These are phyloP conservation scores for Actinomortierella wolfii DNA, from an alignment of 371 early-diverging fungal genomes.

Conservation along the genomic window DNA sequence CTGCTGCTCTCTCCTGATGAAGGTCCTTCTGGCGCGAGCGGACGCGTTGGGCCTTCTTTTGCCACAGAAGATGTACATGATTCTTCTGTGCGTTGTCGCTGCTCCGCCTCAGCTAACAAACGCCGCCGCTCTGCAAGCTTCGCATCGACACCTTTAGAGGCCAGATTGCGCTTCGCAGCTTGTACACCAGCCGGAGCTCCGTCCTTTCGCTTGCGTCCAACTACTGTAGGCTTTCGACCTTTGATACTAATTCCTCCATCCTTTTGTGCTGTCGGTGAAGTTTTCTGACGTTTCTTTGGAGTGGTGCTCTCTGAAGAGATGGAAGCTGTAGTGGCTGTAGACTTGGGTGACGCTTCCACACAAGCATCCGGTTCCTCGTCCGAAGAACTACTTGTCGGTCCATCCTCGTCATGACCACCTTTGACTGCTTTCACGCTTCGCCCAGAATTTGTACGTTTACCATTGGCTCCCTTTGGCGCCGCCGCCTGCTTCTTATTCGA, in stretches of 20 bases:
- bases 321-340: not conserved
- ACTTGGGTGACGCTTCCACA: slow-evolving; percentile 40
- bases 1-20: slow-evolving; percentile 3
- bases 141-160: slow-evolving; percentile 24
- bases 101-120: slow-evolving; percentile 7
- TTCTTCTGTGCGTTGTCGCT: not conserved
- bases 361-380: slow-evolving; percentile 42
- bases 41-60: slow-evolving; percentile 2
- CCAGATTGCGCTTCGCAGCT: slow-evolving; percentile 31
- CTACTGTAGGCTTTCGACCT: slow-evolving; percentile 4
- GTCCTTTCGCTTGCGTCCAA: slow-evolving; percentile 2
- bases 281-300: slow-evolving; percentile 3
- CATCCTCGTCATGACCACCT: slow-evolving; percentile 13
- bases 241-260: not conserved
- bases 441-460: not conserved
- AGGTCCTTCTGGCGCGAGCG: not conserved
- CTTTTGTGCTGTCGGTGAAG: slow-evolving; percentile 1
- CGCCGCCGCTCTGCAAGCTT: slow-evolving; percentile 20
- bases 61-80: not conserved
- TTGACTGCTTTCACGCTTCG: not conserved
- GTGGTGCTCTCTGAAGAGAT: slow-evolving; percentile 7
- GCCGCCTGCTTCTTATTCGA: not conserved
- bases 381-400: slow-evolving; percentile 11
- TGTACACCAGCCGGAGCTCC: slow-evolving; percentile 29
- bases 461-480: slow-evolving; percentile 9